Evolutionary conservation across 306 rosid species (phyloP).

Genomic region (Corylus heterophylla): DNA sequence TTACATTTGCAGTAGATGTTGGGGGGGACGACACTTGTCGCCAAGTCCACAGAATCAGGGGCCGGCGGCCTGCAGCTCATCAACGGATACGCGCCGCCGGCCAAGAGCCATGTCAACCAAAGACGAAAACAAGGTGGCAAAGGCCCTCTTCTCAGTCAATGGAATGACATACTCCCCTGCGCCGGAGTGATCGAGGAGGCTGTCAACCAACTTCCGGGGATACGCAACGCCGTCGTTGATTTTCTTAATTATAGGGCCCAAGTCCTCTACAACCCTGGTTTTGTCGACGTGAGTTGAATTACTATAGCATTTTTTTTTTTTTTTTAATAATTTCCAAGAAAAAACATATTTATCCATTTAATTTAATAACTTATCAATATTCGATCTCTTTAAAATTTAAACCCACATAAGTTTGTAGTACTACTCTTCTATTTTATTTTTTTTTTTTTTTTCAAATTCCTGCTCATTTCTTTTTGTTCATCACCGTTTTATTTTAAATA

Average conservation of each 20-base stretch:
- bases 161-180: constrained; percentile 82
- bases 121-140: constrained; percentile 7
- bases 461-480: background rate
- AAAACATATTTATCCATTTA: too few species aligned
- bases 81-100: constrained; percentile 49
- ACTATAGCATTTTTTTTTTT: too few species aligned
- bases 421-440: too few species aligned
- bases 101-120: constrained; percentile 23
- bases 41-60: too few species aligned
- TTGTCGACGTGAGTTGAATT: constrained; percentile 45
- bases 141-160: constrained; percentile 50
- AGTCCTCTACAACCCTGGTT: constrained; percentile 53
- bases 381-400: background rate
- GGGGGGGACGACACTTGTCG: background rate
- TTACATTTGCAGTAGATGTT: constrained; percentile 35
- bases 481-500: too few species aligned
- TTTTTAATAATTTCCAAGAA: too few species aligned
- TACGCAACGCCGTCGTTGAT: constrained; percentile 64
- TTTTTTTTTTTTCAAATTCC: too few species aligned
- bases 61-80: background rate
- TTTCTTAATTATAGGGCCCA: constrained; percentile 64
- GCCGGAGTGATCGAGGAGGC: constrained; percentile 72
- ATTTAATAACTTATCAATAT: too few species aligned
- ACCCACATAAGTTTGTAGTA: background rate
- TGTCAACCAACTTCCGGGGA: constrained; percentile 68